Evolutionary conservation across 1,284 basidiomycete species (phyloP).

Genomic region (Pisolithus thermaeus): DNA sequence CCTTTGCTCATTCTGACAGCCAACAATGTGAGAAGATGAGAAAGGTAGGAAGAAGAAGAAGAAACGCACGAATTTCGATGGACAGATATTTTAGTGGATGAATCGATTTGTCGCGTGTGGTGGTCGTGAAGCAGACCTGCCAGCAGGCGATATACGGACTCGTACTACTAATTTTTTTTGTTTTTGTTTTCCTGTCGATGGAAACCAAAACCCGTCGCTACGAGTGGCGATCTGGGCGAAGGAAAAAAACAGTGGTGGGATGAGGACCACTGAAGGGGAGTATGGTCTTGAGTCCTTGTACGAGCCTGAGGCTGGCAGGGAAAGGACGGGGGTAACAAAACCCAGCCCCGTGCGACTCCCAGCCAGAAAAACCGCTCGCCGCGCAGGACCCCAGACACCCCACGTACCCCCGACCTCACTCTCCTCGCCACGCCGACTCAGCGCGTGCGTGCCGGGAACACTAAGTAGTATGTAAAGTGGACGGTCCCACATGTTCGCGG

Average conservation of each 20-base stretch:
- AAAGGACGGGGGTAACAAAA: slow-evolving; percentile 23
- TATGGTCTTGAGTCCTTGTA: slow-evolving; percentile 23
- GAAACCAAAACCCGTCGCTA: slow-evolving; percentile 25
- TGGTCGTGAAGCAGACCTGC: slow-evolving; percentile 85
- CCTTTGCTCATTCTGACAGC: slow-evolving; percentile 77
- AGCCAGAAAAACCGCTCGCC: slow-evolving; percentile 28
- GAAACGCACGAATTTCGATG: slow-evolving; percentile 38
- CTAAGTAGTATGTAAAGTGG: not conserved
- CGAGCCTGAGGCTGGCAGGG: slow-evolving; percentile 25
- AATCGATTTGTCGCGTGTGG: slow-evolving; percentile 51
- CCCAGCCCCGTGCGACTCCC: slow-evolving; percentile 24
- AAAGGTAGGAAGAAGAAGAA: slow-evolving; percentile 26
- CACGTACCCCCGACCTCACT: not conserved
- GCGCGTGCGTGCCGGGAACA: not conserved
- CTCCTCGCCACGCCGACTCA: slow-evolving; percentile 9
- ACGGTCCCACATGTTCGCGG: too few species aligned
- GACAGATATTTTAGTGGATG: slow-evolving; percentile 34
- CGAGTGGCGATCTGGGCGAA: slow-evolving; percentile 24
- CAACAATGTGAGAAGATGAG: not conserved
- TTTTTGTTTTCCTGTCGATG: slow-evolving; percentile 30
- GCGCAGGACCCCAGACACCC: slow-evolving; percentile 23
- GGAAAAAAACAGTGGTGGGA: not conserved
- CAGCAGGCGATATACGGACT: slow-evolving; percentile 65
- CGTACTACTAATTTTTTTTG: slow-evolving; percentile 9
- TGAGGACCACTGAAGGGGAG: not conserved